Base-by-base conservation (phyloP, 768 basidiomycete species). In the Lentinula boryana region DNA sequence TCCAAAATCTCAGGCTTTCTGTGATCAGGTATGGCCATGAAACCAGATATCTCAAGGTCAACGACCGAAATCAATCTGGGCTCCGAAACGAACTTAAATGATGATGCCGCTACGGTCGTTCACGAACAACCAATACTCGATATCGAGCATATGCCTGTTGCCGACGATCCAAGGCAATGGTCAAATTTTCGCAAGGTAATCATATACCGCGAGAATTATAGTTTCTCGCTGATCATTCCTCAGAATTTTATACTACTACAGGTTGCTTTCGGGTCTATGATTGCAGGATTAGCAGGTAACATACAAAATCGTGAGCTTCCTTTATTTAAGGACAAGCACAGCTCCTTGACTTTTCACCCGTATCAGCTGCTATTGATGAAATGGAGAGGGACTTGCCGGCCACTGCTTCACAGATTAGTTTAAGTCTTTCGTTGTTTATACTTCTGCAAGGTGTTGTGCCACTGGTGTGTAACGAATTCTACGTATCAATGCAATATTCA, bases 391-490 rank as follows among this genome's bases (percentile, higher is more conserved):
- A 88, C 18, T 75, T 93, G 40, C 79, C 81, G 48, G 85, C 90
- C 1, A 82, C 82, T 0, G 74, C 77, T 53, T 70, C 77, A 10
- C 79, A 89, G 63, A 85, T 93, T 60, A 86, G 88, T 62, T 76
- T 84, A 70, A 82, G 82, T 61, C 74, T 92, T 13, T 86, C 89
- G 0, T 62, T 87, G n/a, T 93, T 89, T 70, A 88, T 91, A 61
- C 72, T 86, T 2, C 66, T 89, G 10, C 91, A 93, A 69, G 91
- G 91, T 2, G 69, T 74, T 10, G 71, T 85, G 57, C 91, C 91
- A 0, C 66, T 89, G 10, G 38, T 87, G 3, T 91, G 91, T 35
- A 8, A 23, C 13, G 3, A 16, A 31, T 10, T 18, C 38, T 33
- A 32, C n/a, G 9, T 8, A 6, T 35, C n/a, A n/a, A 50, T 33